Conservation (phyloP, 345 rosid genomes). For the Pistacia atlantica region DNA sequence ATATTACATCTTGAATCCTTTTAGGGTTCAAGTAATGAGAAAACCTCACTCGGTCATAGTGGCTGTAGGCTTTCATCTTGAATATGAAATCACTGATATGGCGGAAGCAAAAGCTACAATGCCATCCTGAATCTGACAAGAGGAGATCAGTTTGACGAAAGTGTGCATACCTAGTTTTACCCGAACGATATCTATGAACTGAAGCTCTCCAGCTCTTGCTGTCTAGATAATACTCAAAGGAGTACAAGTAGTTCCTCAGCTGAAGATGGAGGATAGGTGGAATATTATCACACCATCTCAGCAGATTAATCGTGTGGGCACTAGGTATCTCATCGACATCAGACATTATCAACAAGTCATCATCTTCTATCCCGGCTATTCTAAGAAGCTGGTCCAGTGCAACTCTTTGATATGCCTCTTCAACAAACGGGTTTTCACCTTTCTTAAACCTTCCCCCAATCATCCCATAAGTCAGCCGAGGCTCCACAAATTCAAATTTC, state of each 20-base stretch:
- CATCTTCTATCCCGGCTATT: conserved; percentile 86
- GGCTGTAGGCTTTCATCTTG: conserved; percentile 98
- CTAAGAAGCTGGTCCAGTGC: conserved; percentile 81
- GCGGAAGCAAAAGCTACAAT: conserved; percentile 96
- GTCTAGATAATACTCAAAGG: conserved; percentile 70
- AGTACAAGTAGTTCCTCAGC: conserved; percentile 79
- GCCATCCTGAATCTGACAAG: conserved; percentile 90
- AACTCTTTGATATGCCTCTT: conserved; percentile 92
- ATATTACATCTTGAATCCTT: conserved; percentile 84
- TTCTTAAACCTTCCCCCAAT: conserved; percentile 80
- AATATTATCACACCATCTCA: conserved; percentile 88
- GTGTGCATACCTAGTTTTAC: conserved; percentile 81
- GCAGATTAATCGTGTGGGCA: conserved; percentile 80
- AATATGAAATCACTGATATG: conserved; percentile 69
- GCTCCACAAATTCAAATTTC: conserved; percentile 64
- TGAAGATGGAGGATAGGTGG: conserved; percentile 89
- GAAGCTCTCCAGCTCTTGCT: conserved; percentile 96
- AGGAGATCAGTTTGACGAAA: conserved; percentile 72
- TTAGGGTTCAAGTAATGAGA: conserved; percentile 75
- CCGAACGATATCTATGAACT: conserved; percentile 58
- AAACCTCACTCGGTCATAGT: conserved; percentile 84
- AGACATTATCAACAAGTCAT: conserved; percentile 93
- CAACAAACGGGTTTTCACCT: conserved; percentile 89
- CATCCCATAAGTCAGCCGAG: conserved; percentile 78
- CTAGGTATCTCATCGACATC: conserved; percentile 98